Base-by-base conservation (phyloP, 768 basidiomycete species). In the Mycena epipterygia region DNA sequence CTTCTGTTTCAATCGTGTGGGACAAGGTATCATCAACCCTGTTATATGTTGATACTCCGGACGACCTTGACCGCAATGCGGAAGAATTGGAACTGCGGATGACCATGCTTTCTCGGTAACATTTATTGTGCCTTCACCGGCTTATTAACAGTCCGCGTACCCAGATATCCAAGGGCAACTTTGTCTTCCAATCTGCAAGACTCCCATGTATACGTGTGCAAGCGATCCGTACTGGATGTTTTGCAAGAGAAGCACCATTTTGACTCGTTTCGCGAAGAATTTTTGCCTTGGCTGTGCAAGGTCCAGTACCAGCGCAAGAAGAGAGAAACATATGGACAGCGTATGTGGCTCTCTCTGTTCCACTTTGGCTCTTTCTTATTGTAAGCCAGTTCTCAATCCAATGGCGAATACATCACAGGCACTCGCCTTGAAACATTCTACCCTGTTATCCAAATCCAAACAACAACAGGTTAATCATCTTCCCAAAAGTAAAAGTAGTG, bases 211-310 rank as follows among this genome's bases (percentile, higher is more conserved):
- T 98, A 97, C 75, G 90, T 97, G 37, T 96, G 95, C 82, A 88
- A 89, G 72, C 88, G 89, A 68, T 86, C 89, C 21, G 84, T 97
- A 11, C 83, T 98, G 29, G 91, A 95, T 67, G 85, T 90, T 16
- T 83, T 96, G 30, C 86, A 89, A 14, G 87, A 89, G 68, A 94
- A 94, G 75, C 82, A 81, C 6, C 87, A 90, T 73, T 86, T 96
- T 46, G 91, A 95, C 58, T 97, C 96, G 19, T 85, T 98, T 59
- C 87, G 93, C 58, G 93, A 97, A 79, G 95, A 98, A 68, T 94
- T 98, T 75, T 78, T 98, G 14, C 97, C 97, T 0, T 98, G 96
- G 95, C 77, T 98, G 64, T 93, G 95, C 82, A 96, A 95, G 77
- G 83, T 94, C 8, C 93, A 94, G 70, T 95, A 95, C 78, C 91